A percentile compares a stretch with the other conserved stretches of the same genome.
Evolutionary conservation across 306 rosid genomes (phyloP).

Genomic region (Cicer chorassanicum): DNA sequence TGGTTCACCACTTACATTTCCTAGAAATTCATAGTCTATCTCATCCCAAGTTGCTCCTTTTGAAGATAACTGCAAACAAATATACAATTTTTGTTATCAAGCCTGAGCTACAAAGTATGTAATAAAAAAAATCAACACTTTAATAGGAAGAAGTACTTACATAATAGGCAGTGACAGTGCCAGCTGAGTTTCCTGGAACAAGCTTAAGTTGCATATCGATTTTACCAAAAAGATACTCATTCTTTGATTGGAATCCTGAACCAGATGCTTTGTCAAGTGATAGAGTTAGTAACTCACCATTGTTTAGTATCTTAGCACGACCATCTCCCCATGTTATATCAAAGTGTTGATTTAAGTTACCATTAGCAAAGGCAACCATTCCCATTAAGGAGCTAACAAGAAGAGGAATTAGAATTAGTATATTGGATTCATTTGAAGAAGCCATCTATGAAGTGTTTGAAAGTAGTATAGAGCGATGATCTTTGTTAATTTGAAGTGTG

Average conservation of each 20-base stretch:
- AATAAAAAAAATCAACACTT: neutral
- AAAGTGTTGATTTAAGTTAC: conserved; percentile 58
- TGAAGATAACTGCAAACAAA: conserved; percentile 57
- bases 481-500: too few species aligned
- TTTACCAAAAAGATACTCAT: conserved; percentile 65
- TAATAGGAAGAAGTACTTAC: conserved; percentile 41
- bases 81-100: too few species aligned
- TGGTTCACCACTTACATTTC: conserved; percentile 75
- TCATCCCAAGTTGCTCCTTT: conserved; percentile 75
- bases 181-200: conserved; percentile 77
- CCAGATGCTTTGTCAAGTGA: conserved; percentile 68
- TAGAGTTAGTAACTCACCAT: conserved; percentile 62
- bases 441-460: conserved; percentile 35
- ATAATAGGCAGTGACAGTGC: conserved; percentile 82
- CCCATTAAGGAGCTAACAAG: conserved; percentile 37
- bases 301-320: conserved; percentile 64
- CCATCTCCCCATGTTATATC: conserved; percentile 76
- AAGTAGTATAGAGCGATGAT: too few species aligned
- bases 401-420: conserved; percentile 33
- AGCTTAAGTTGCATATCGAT: conserved; percentile 85
- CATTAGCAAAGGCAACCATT: conserved; percentile 40
- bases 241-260: conserved; percentile 72
- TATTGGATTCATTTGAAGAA: neutral
- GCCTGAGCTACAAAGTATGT: neutral
- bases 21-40: conserved; percentile 76